Percentiles rank a stretch among this genome's conserved stretches.
Evolutionary conservation across 371 early-diverging fungal genomes (phyloP).

Genomic region (Actinomortierella ambigua): DNA sequence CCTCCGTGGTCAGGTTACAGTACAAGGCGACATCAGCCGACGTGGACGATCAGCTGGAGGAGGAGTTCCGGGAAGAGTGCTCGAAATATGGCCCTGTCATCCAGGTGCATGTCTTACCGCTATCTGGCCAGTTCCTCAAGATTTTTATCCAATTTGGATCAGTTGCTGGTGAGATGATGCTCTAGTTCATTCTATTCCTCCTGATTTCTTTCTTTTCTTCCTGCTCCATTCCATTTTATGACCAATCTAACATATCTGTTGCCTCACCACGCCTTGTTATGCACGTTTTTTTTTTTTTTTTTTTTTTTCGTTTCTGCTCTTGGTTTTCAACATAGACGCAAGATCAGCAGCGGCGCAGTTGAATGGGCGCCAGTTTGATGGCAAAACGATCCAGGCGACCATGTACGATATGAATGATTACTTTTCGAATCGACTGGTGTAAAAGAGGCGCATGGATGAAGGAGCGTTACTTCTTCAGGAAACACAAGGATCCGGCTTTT

Average conservation of each 20-base stretch:
- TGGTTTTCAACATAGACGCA: slow-evolving; percentile 43
- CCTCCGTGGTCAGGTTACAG: slow-evolving; percentile 59
- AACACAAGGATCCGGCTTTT: too few relatives aligned
- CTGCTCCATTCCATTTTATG: background rate
- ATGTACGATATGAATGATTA: slow-evolving; percentile 55
- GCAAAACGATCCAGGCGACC: slow-evolving; percentile 60
- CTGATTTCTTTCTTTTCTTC: background rate
- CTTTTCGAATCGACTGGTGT: slow-evolving; percentile 25
- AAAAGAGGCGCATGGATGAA: background rate
- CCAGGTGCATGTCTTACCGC: slow-evolving; percentile 54
- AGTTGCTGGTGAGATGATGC: slow-evolving; percentile 39
- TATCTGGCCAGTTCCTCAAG: slow-evolving; percentile 48
- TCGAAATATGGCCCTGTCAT: slow-evolving; percentile 65
- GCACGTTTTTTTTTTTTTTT: too few relatives aligned
- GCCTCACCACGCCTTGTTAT: too few relatives aligned
- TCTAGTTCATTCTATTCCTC: background rate
- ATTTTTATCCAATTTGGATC: slow-evolving; percentile 69
- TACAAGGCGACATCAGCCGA: slow-evolving; percentile 65
- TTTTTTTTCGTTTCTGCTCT: background rate
- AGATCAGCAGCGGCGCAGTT: slow-evolving; percentile 58
- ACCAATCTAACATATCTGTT: too few relatives aligned
- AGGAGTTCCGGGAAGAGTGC: slow-evolving; percentile 74
- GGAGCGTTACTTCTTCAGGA: too few relatives aligned
- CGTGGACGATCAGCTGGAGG: slow-evolving; percentile 70
- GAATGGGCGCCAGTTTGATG: slow-evolving; percentile 78